phyloP scores from a whole-genome alignment of 2,329 filamentous ascomycete genomes.

The Nigrospora osmanthi region DNA sequence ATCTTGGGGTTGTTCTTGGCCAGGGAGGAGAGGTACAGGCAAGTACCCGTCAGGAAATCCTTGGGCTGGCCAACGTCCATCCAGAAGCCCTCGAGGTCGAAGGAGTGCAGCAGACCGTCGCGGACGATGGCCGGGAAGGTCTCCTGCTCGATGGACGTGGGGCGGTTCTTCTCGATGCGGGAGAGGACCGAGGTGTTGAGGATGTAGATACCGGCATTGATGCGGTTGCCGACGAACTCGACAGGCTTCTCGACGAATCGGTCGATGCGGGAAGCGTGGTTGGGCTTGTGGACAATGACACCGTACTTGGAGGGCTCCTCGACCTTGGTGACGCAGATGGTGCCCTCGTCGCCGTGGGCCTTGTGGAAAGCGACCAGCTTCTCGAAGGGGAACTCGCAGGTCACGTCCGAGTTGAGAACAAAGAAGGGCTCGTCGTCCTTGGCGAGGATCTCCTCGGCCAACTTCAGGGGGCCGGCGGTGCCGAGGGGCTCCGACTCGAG shows the following conservation, averaged over 20 bases:
- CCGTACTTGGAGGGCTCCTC: constrained; percentile 99
- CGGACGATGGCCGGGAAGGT: constrained; percentile 91
- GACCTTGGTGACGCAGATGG: constrained; percentile 97
- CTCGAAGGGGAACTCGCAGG: constrained; percentile 95
- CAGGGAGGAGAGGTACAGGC: constrained; percentile 88
- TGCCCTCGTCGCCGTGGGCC: constrained; percentile 87
- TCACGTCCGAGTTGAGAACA: constrained; percentile 96
- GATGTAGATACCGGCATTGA: constrained; percentile 98
- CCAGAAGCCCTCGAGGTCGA: constrained; percentile 96
- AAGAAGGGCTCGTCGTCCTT: constrained; percentile 97
- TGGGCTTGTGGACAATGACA: constrained; percentile 95
- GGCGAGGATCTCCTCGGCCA: constrained; percentile 83
- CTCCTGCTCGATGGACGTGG: constrained; percentile 97
- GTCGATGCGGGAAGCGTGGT: constrained; percentile 85
- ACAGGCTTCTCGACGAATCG: constrained; percentile 99
- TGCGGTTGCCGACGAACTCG: constrained; percentile 96
- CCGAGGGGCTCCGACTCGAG: constrained; percentile 93
- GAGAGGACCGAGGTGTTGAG: constrained; percentile 85
- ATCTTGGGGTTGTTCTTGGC: constrained; percentile 84
- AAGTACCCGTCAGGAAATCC: constrained; percentile 94
- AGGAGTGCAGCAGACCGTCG: constrained; percentile 88
- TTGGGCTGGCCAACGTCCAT: constrained; percentile 99
- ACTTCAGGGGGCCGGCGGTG: constrained; percentile 90
- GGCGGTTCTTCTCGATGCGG: constrained; percentile 82
- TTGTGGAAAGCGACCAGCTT: constrained; percentile 89